These are phyloP conservation scores for Borealophlyctis nickersoniae DNA, from an alignment of 192 early-diverging fungal species.

Conservation along the genomic window DNA sequence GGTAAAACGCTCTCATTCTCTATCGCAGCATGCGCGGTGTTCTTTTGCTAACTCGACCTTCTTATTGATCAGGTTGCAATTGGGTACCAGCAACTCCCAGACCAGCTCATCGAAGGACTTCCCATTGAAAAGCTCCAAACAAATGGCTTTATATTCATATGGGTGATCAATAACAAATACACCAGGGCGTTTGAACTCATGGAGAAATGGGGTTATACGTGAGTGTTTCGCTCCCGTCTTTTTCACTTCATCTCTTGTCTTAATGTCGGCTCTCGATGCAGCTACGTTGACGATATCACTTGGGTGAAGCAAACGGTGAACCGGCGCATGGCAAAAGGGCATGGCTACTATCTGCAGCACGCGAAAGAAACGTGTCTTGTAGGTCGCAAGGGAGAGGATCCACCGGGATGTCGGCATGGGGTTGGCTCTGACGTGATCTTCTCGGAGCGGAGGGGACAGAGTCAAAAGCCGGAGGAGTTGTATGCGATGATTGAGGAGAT, in stretches of 20 bases:
- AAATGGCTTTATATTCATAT: constrained; percentile 93
- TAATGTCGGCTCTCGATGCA: too few species aligned
- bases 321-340: constrained; percentile 94
- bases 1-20: too few species aligned
- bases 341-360: constrained; percentile 96
- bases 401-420: constrained; percentile 29
- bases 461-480: constrained; percentile 94
- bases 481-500: constrained; percentile 94
- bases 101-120: constrained; percentile 87
- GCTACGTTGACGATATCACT: constrained; percentile 90
- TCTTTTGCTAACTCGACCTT: too few species aligned
- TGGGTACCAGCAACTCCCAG: constrained; percentile 92
- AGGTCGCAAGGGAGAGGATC: constrained; percentile 72
- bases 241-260: too few species aligned
- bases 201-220: constrained; percentile 93
- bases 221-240: too few species aligned
- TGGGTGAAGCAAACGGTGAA: constrained; percentile 98
- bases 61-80: constrained; percentile 83
- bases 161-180: constrained; percentile 99
- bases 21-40: too few species aligned
- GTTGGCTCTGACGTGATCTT: constrained; percentile 85
- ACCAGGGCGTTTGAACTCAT: constrained; percentile 90
- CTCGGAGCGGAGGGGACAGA: constrained; percentile 89
- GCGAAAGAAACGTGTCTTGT: constrained; percentile 97
- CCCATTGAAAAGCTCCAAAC: constrained; percentile 82